Evolutionary conservation across 2,329 filamentous ascomycete genomes (phyloP).

Genomic region (Sporothrix globosa): DNA sequence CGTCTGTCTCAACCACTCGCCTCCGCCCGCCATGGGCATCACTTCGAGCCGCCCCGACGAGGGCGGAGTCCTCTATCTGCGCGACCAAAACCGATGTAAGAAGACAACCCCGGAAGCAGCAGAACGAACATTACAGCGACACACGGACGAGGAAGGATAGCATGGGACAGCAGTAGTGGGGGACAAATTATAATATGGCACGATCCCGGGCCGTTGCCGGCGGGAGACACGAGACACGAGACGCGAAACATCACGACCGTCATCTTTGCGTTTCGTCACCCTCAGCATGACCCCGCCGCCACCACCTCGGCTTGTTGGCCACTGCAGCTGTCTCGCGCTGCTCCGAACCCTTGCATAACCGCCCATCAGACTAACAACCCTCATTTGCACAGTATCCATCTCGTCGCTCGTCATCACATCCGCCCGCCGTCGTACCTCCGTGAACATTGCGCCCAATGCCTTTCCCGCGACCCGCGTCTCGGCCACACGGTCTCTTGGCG

Average conservation of each 20-base stretch:
- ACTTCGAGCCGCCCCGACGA: constrained; percentile 89
- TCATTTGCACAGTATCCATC: constrained; percentile 70
- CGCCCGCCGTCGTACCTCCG: constrained; percentile 72
- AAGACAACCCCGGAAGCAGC: constrained; percentile 2
- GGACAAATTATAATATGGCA: background rate
- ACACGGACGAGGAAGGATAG: background rate
- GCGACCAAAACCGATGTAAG: constrained; percentile 90
- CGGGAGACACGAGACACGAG: constrained; percentile 16
- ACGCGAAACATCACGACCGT: constrained; percentile 11
- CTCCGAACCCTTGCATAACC: background rate
- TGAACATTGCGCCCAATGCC: constrained; percentile 80
- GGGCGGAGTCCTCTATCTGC: constrained; percentile 75
- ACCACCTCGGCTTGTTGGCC: background rate
- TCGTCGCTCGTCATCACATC: constrained; percentile 81
- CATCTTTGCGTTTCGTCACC: background rate
- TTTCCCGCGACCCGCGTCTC: constrained; percentile 81
- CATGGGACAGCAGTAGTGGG: too few species aligned
- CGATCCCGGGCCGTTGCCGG: background rate
- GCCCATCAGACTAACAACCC: background rate
- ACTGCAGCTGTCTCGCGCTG: background rate
- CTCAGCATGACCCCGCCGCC: background rate
- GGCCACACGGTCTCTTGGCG: constrained; percentile 71
- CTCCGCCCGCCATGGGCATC: constrained; percentile 73
- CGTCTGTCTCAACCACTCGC: constrained; percentile 17
- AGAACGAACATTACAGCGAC: background rate